Evolutionary conservation across 2,329 filamentous ascomycete species (phyloP), one percentile per base, ranked within the genome.

Genomic region (Stemphylium beticola): DNA sequence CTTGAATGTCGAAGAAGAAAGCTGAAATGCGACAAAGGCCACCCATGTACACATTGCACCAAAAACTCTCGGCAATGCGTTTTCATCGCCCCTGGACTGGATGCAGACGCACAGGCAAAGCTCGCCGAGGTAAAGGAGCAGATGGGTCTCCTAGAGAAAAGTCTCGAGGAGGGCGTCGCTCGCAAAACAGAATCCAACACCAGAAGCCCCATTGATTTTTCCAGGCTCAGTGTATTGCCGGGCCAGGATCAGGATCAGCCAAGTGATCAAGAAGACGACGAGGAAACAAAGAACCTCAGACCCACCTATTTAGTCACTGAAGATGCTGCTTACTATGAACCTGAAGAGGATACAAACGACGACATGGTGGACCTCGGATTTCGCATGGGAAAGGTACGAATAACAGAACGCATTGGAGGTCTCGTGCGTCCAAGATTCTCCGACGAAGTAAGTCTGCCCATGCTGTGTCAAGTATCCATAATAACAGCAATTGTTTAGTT

Each of bases 111-210:
- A 48, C 87, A 90, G 73, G 81, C 87, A 63, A 87, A 87, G 64
- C 79, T 92, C 49, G 88, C 87, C 4, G 87, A 91, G 67, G 87
- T 92, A 72, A 92, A 92, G 76, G 89, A 92, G 72, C 88, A 88
- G 74, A 89, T 92, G 74, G 88, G 88, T 22, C 85, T 84, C 8
- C 76, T 92, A 15, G 89, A 92, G 75, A 81, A 85, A 48, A 84
- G 87, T 50, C 79, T 92, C 5, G 89, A 91, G 73, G 79, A 86
- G 38, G 87, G 90, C 70, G 83, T 89, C 26, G 85, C 84, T 14
- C 81, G 82, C 50, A 79, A 76, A 41, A 56, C 46, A 29, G 54
- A 62, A 7, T 39, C 55, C 8, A 66, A 51, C 17, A 38, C 37
- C 42, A 43, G 37, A 29, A 33, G 44, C 11, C 33, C 38, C 14